Conservation (phyloP, 202 grass and related monocot species). For the Eragrostis tef region DNA sequence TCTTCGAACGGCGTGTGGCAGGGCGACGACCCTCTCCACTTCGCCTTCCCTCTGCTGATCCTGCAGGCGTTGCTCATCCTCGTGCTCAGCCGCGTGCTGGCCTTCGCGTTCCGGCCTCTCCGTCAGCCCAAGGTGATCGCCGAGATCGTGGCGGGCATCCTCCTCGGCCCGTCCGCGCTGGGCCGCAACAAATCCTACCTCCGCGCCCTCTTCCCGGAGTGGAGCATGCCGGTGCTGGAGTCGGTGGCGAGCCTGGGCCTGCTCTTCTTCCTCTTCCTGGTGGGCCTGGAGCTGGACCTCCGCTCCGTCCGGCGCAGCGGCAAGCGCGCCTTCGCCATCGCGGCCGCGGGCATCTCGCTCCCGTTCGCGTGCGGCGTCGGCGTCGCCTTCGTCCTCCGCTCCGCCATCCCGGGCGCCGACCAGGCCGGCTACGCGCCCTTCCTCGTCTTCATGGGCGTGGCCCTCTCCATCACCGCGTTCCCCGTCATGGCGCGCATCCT, state of each 20-base stretch:
- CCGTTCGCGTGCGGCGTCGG: conserved; percentile 76
- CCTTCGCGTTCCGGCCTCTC: conserved; percentile 62
- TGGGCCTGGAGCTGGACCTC: conserved; percentile 75
- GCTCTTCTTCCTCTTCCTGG: conserved; percentile 83
- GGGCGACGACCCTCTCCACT: conserved; percentile 75
- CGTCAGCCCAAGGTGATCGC: conserved; percentile 82
- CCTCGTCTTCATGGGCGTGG: conserved; percentile 83
- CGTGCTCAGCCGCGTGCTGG: conserved; percentile 58
- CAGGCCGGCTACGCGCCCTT: conserved; percentile 61
- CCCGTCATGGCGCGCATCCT: conserved; percentile 88
- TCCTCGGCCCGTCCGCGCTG: conserved; percentile 68
- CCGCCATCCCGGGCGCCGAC: conserved; percentile 61
- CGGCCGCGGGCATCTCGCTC: conserved; percentile 62
- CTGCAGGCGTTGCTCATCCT: conserved; percentile 62
- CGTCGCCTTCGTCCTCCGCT: conserved; percentile 58
- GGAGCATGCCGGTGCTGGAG: conserved; percentile 80
- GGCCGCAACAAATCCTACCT: conserved; percentile 68
- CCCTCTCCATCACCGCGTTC: conserved; percentile 89
- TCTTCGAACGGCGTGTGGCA: conserved; percentile 77
- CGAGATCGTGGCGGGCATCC: conserved; percentile 70
- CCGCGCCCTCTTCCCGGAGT: conserved; percentile 54
- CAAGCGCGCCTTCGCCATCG: conserved; percentile 63
- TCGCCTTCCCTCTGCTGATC: conserved; percentile 71
- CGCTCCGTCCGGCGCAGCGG: conserved; percentile 61
- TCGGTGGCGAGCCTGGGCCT: conserved; percentile 68